phyloP scores from a whole-genome alignment of 257 asterid genomes.

The Solanum habrochaites region DNA sequence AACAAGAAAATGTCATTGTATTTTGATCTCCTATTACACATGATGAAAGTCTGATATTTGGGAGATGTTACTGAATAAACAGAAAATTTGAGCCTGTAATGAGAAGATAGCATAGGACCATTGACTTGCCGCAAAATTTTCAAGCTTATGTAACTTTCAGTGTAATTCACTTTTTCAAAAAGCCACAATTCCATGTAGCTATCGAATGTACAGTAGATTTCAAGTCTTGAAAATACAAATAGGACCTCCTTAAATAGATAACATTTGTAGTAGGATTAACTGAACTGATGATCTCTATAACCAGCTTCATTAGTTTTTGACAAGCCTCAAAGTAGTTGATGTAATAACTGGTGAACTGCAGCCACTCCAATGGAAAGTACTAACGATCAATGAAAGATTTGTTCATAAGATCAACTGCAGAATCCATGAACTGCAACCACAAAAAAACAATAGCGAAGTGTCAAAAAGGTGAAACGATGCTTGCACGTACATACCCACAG shows the following conservation, averaged over 20 bases:
- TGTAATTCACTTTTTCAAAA: not conserved
- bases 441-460: not conserved
- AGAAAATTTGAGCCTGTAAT: not conserved
- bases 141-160: not conserved
- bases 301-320: not conserved
- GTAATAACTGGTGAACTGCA: not conserved
- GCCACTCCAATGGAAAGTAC: not conserved
- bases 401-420: constrained; percentile 77
- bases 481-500: not conserved
- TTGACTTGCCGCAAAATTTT: not conserved
- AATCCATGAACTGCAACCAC: constrained; percentile 67
- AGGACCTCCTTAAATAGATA: not conserved
- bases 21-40: no score
- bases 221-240: not conserved
- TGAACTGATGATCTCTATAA: not conserved
- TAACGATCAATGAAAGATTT: constrained; percentile 57
- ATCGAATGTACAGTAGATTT: not conserved
- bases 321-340: not conserved
- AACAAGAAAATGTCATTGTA: not conserved
- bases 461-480: not conserved
- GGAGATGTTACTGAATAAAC: not conserved
- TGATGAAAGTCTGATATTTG: not conserved
- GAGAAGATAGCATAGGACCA: not conserved
- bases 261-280: not conserved
- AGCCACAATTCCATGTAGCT: not conserved